These are phyloP conservation scores for Umbilicus rupestris DNA, from an alignment of 164 flowering plant species.

Conservation along the genomic window DNA sequence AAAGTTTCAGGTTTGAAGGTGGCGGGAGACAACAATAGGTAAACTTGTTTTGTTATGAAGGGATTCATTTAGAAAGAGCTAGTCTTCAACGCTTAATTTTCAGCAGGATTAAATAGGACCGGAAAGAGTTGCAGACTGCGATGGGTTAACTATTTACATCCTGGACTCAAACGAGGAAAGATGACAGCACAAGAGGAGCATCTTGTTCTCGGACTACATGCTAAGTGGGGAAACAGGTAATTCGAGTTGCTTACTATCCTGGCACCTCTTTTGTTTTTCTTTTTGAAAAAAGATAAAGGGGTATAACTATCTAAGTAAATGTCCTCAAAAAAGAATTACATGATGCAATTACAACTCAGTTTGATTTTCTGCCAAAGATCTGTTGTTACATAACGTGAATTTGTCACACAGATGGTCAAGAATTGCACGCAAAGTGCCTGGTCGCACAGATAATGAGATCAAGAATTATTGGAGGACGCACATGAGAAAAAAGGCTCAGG, in stretches of 20 bases:
- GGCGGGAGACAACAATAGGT: constrained; percentile 84
- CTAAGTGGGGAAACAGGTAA: constrained; percentile 94
- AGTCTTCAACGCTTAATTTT: constrained; percentile 38
- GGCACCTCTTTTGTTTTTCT: background rate
- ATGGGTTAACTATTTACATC: constrained; percentile 94
- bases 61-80: constrained; percentile 19
- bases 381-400: background rate
- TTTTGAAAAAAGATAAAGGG: background rate
- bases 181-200: constrained; percentile 90
- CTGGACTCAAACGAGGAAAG: constrained; percentile 89
- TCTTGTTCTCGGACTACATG: constrained; percentile 83
- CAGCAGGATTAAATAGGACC: constrained; percentile 92
- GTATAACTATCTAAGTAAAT: background rate
- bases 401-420: constrained; percentile 75
- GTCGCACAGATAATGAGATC: constrained; percentile 92
- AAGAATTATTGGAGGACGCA: constrained; percentile 98
- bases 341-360: background rate
- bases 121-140: constrained; percentile 98
- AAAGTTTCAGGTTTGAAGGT: constrained; percentile 99
- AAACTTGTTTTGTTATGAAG: constrained; percentile 32
- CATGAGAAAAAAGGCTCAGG: constrained; percentile 88
- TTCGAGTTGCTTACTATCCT: background rate
- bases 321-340: background rate
- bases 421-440: constrained; percentile 83
- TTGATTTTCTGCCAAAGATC: background rate